Conservation (phyloP, 2,329 filamentous ascomycete genomes). For the Claviceps maximensis region DNA sequence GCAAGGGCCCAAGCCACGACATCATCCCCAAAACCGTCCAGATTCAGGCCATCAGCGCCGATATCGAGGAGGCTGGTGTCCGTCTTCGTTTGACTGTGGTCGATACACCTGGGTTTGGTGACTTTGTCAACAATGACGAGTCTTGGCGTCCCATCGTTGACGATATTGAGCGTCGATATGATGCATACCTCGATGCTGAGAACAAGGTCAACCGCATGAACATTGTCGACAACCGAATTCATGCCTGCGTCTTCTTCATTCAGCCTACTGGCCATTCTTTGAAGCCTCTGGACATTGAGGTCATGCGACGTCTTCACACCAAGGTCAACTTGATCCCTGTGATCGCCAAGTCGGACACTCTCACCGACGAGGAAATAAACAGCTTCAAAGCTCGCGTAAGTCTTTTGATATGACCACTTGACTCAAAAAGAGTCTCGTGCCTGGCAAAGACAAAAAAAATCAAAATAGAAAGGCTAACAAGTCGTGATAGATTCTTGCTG, state of each 20-base stretch:
- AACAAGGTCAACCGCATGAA: slow-evolving; percentile 99
- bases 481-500: slow-evolving; percentile 65
- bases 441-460: background rate
- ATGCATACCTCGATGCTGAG: slow-evolving; percentile 96
- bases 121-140: slow-evolving; percentile 99
- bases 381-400: slow-evolving; percentile 94
- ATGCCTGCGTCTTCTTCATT: slow-evolving; percentile 99
- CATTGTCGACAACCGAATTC: slow-evolving; percentile 98
- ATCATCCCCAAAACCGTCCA: slow-evolving; percentile 97
- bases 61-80: slow-evolving; percentile 97
- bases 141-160: slow-evolving; percentile 98
- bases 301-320: slow-evolving; percentile 98
- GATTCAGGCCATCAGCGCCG: slow-evolving; percentile 87
- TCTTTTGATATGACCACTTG: slow-evolving; percentile 11
- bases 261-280: slow-evolving; percentile 96
- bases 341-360: slow-evolving; percentile 95
- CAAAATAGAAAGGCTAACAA: slow-evolving; percentile 10
- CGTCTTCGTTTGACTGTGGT: slow-evolving; percentile 93
- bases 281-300: slow-evolving; percentile 97
- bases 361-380: slow-evolving; percentile 91
- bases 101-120: slow-evolving; percentile 93
- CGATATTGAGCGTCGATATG: slow-evolving; percentile 98
- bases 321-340: slow-evolving; percentile 99
- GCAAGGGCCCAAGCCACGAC: slow-evolving; percentile 91
- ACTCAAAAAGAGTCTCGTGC: background rate